phyloP scores from a whole-genome alignment of 2,329 filamentous ascomycete species.

The Botryosphaeria dothidea region DNA sequence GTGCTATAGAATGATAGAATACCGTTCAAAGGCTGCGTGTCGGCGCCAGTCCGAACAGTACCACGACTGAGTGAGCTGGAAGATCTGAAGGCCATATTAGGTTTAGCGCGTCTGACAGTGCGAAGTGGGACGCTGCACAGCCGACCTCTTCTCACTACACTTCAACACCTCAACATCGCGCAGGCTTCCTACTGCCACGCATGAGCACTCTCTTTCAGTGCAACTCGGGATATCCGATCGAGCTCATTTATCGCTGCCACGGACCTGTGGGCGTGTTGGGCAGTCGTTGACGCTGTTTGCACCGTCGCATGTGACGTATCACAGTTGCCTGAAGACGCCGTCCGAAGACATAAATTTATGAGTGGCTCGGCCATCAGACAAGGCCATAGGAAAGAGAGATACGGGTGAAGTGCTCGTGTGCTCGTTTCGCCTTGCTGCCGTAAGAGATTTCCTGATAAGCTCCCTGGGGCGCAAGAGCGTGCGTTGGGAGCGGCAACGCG shows the following conservation, averaged over 20 bases:
- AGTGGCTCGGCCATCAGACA: slow-evolving; percentile 7
- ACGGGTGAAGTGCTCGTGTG: neutral
- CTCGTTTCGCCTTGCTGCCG: neutral
- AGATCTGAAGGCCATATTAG: neutral
- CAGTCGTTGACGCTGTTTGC: neutral
- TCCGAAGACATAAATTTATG: neutral
- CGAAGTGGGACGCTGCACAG: slow-evolving; percentile 10
- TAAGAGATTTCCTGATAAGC: slow-evolving; percentile 13
- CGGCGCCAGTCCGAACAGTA: too few species aligned
- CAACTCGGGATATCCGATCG: neutral
- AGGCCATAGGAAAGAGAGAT: slow-evolving; percentile 8
- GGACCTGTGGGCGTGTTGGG: neutral
- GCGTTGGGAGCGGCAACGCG: neutral
- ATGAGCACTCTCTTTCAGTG: neutral
- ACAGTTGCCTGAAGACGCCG: neutral
- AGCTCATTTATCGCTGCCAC: neutral
- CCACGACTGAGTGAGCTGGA: too few species aligned
- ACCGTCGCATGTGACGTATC: slow-evolving; percentile 1
- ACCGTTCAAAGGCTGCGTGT: too few species aligned
- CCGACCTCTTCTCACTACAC: slow-evolving; percentile 9
- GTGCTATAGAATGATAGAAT: too few species aligned
- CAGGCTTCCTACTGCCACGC: neutral
- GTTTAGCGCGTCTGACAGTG: slow-evolving; percentile 4
- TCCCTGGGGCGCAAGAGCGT: neutral
- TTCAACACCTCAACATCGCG: neutral